Evolutionary conservation across 2,329 filamentous ascomycete genomes (phyloP).

Genomic region (Arthrobotrys iridis): DNA sequence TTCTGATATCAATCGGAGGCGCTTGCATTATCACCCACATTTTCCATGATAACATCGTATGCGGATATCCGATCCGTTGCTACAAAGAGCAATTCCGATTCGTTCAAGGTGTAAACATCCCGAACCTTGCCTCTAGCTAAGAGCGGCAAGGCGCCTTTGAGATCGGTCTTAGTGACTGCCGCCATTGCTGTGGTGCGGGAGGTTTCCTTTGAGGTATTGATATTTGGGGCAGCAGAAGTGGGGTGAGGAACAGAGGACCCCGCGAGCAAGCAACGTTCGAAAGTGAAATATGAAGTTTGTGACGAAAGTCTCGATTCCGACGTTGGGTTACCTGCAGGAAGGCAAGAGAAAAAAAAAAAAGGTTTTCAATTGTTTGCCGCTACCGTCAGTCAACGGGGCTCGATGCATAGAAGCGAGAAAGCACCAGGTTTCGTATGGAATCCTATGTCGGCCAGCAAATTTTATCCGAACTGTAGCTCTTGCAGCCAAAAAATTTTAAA

Average conservation of each 20-base stretch:
- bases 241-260: constrained; percentile 13
- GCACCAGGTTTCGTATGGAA: constrained; percentile 14
- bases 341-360: constrained; percentile 22
- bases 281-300: constrained; percentile 10
- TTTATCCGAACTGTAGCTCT: constrained; percentile 43
- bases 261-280: constrained; percentile 9
- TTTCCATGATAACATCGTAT: constrained; percentile 90
- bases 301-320: not conserved
- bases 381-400: constrained; percentile 18
- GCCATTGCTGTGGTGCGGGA: constrained; percentile 59
- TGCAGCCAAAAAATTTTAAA: not conserved
- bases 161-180: constrained; percentile 62
- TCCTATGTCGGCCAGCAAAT: constrained; percentile 12
- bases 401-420: constrained; percentile 28
- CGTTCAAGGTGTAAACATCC: constrained; percentile 79
- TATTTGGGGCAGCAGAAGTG: constrained; percentile 2
- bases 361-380: constrained; percentile 7
- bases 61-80: constrained; percentile 92
- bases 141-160: constrained; percentile 64
- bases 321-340: not conserved
- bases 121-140: constrained; percentile 78
- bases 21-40: constrained; percentile 69
- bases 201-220: constrained; percentile 12
- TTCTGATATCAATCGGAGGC: constrained; percentile 66
- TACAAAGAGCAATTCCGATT: constrained; percentile 79